Conservation (phyloP, 2,329 filamentous ascomycete genomes). For the Ramichloridium luteum region DNA sequence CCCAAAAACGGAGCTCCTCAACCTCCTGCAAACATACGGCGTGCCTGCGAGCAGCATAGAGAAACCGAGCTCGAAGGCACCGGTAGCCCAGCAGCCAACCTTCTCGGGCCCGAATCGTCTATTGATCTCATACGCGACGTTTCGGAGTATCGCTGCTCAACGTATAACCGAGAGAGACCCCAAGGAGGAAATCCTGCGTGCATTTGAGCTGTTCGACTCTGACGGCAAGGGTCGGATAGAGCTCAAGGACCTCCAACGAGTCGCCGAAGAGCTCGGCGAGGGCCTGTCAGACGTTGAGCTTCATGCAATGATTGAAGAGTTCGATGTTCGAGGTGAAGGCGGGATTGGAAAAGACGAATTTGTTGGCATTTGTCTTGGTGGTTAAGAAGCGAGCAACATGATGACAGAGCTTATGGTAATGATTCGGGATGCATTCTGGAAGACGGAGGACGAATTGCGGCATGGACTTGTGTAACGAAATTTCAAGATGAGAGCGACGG, state of each 20-base stretch:
- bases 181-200: constrained; percentile 77
- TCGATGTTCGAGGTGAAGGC: constrained; percentile 87
- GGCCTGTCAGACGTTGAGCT: constrained; percentile 88
- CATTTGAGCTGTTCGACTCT: constrained; percentile 86
- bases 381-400: too few species aligned
- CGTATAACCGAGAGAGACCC: constrained; percentile 76
- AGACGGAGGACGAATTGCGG: too few species aligned
- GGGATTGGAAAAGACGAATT: constrained; percentile 55
- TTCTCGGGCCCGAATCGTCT: constrained; percentile 45
- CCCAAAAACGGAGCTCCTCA: constrained; percentile 71
- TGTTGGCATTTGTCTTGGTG: constrained; percentile 50
- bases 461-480: too few species aligned
- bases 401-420: not conserved
- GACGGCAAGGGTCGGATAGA: constrained; percentile 86
- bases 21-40: constrained; percentile 70
- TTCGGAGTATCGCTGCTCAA: constrained; percentile 62
- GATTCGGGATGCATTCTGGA: not conserved
- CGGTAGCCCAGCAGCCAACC: constrained; percentile 13
- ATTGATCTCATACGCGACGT: constrained; percentile 58
- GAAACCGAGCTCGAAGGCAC: constrained; percentile 41
- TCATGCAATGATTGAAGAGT: constrained; percentile 93
- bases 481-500: too few species aligned
- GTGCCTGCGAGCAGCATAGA: constrained; percentile 36
- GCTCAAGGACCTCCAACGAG: constrained; percentile 71
- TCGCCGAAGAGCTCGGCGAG: constrained; percentile 84